Base-by-base conservation (phyloP, 139 green algal genomes). In the Nannochloris sp. region DNA sequence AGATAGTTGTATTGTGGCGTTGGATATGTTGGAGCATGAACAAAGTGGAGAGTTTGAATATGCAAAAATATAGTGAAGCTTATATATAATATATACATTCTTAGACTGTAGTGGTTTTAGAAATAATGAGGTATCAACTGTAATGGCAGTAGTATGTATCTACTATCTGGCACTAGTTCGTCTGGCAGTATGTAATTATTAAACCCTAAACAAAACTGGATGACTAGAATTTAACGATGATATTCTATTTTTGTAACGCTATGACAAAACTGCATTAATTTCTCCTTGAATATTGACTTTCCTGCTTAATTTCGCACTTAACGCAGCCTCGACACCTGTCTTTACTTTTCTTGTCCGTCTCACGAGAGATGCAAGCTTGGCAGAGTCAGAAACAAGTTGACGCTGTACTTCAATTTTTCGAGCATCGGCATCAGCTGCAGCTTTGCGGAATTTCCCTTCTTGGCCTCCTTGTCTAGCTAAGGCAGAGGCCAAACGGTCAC, bases 21-120 rank as follows among this genome's bases (percentile, higher is more conserved):
- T 99, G 27, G 94, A 99, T 71, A 91, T 99, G 81, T 65, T 99
- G 13, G 80, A 89, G 54, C 80, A 82, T 64, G 89, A 99, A 69
- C 62, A 84, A 25, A 82, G 65, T 14, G 87, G 87, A 19, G 80
- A 62, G 4, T 92, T 98, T 60, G 69, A 97, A 64, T 96, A 96
- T 61, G 81, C 74, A 1, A 81, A 91, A 45, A n/a, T 45, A 12
- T 45, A 45, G 9, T 45, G 9, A 45, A 45, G 37, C 12, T 45
- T 45, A 45, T 12, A 45, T 45, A 12, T 45, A 45, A 45, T 45
- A 45, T 12, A 45, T 45, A n/a, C 10, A 45, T 45, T 45, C 9
- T 45, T 9, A n/a, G 37, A 9, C 9, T 45, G 9, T 9, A n/a
- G 12, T 9, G 33, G 33, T n/a, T n/a, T n/a, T n/a, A n/a, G n/a